Base-by-base conservation (phyloP, 352 stramenopile genomes). In the Phytophthora hibernalis region DNA sequence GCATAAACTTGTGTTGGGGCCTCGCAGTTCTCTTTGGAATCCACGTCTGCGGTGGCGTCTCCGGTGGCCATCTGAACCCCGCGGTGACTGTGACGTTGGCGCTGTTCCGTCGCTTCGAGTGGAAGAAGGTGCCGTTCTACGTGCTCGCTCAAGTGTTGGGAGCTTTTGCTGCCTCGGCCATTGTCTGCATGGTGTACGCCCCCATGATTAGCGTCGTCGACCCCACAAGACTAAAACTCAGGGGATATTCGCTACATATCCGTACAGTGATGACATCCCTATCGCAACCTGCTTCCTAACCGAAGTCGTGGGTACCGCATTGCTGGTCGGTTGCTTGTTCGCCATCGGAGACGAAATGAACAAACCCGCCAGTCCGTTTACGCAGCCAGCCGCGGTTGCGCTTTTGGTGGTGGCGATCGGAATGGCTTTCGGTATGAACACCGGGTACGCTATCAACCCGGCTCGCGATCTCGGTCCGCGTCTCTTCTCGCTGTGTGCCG, bases 401-500 rank as follows among this genome's bases (percentile, higher is more conserved):
- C 50, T 88, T 26, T 53, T 92, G 13, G 70, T 92, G 24, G 65
- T 77, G 24, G 81, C 66, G 0, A 81, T 91, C 24, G 83, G 80
- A 38, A 91, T 91, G 75, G 65, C 79, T 6, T 90, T 91, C 63
- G 83, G 83, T 20, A 82, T 82, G 60, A 91, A 89, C 73, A 84
- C 83, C 10, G 81, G 83, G 42, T 91, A 89, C 64, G 83, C 83
- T 15, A 66, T 91, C 49, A 91, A 91, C 66, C 83, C 79, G 6
- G 79, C 79, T 5, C 68, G 76, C 6, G 79, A 86, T 60, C 78
- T 88, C 48, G 74, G 71, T 2, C 75, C 75, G 21, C 70, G 77
- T 3, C 50, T 85, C 12, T 83, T 85, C 37, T 65, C 77, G n/a
- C 28, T 71, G 4, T 70, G 77, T 42, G 77, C 65, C 18, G 77